Evolutionary conservation across 768 basidiomycete species (phyloP).

Genomic region (Termitomyces sp.): DNA sequence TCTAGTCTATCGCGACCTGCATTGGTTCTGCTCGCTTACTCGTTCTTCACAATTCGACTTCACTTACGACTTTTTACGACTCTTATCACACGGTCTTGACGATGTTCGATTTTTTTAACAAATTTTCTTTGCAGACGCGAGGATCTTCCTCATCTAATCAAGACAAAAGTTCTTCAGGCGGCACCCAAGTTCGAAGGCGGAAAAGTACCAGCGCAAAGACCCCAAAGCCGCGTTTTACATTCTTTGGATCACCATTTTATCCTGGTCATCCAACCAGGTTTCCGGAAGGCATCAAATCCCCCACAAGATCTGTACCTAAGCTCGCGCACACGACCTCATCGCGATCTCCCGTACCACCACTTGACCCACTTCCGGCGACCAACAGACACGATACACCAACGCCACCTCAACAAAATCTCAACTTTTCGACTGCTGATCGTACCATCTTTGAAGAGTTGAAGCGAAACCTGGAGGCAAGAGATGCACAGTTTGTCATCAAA

Average conservation of each 20-base stretch:
- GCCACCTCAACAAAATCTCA: constrained; percentile 19
- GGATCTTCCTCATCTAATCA: constrained; percentile 23
- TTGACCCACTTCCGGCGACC: constrained; percentile 2
- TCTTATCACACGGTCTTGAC: constrained; percentile 13
- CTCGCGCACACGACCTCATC: constrained; percentile 7
- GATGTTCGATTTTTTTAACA: constrained; percentile 7
- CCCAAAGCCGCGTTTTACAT: constrained; percentile 16
- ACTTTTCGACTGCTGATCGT: constrained; percentile 60
- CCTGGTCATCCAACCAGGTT: background rate
- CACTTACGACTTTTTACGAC: constrained; percentile 4
- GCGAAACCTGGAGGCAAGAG: constrained; percentile 46
- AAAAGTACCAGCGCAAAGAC: constrained; percentile 30
- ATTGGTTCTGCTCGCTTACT: background rate
- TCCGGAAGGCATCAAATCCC: background rate
- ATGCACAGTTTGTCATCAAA: constrained; percentile 53
- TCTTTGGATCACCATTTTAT: constrained; percentile 15
- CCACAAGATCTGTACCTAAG: constrained; percentile 11
- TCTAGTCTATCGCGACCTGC: constrained; percentile 4
- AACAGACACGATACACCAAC: constrained; percentile 3
- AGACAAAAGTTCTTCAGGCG: constrained; percentile 21
- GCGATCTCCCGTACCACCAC: constrained; percentile 5
- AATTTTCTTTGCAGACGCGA: constrained; percentile 20
- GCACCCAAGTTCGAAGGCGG: constrained; percentile 26
- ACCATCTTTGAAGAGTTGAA: constrained; percentile 56
- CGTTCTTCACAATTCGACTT: background rate